These are phyloP conservation scores for Aspergillus coremiiformis DNA, from an alignment of 495 filamentous ascomycete genomes.

Conservation along the genomic window DNA sequence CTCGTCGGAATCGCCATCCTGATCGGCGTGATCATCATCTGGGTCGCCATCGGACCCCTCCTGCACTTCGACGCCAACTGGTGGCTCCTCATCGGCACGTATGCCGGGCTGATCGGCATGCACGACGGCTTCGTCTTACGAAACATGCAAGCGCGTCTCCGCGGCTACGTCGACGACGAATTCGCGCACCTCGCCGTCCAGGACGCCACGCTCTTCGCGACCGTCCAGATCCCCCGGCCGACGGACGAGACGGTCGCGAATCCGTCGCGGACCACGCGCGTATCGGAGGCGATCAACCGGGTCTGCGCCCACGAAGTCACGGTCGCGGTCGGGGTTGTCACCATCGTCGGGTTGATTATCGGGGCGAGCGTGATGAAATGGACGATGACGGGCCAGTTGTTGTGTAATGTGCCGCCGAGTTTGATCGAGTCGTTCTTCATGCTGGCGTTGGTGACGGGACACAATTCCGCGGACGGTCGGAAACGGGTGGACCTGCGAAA, in stretches of 20 bases:
- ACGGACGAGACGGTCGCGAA: not conserved
- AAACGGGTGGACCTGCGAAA: conserved; percentile 17
- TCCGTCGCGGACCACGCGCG: conserved; percentile 11
- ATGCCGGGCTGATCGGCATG: conserved; percentile 33
- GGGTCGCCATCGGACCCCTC: conserved; percentile 24
- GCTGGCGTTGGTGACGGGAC: conserved; percentile 31
- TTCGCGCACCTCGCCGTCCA: conserved; percentile 12
- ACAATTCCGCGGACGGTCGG: conserved; percentile 24
- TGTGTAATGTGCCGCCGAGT: conserved; percentile 36
- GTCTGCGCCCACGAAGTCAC: conserved; percentile 21
- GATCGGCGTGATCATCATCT: conserved; percentile 20
- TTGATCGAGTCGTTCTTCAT: conserved; percentile 36
- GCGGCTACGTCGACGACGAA: conserved; percentile 23
- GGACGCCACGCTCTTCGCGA: conserved; percentile 16
- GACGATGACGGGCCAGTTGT: conserved; percentile 31
- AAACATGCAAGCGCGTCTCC: conserved; percentile 27
- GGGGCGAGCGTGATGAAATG: conserved; percentile 30
- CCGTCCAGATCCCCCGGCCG: not conserved
- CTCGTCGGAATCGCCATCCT: conserved; percentile 23
- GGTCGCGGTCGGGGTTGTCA: conserved; percentile 17
- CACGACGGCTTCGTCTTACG: conserved; percentile 34
- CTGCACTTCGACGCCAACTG: conserved; percentile 20
- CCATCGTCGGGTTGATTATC: conserved; percentile 22
- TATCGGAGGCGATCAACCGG: conserved; percentile 17
- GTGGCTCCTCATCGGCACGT: conserved; percentile 38